Conservation (phyloP, 1,139 yeast genomes). For the Pichia kudriavzevii region DNA sequence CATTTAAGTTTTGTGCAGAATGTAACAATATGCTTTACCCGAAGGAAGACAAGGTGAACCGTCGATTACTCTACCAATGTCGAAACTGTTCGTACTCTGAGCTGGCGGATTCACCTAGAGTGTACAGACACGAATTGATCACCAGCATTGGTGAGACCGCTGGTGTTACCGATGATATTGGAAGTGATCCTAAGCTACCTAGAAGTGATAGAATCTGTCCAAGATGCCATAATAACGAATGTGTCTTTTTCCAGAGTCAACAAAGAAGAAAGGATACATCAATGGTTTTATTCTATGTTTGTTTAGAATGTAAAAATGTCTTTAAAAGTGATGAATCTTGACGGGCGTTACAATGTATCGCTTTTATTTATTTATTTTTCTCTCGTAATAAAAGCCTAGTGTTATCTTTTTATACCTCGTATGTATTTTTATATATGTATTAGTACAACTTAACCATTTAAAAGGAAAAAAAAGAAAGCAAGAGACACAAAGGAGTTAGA, state of each 20-base stretch:
- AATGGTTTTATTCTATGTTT: constrained; percentile 91
- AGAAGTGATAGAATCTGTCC: constrained; percentile 93
- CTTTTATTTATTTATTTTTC: too few species aligned
- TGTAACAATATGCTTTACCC: constrained; percentile 98
- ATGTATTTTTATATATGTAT: too few species aligned
- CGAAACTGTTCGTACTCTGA: constrained; percentile 94
- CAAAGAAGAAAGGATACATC: constrained; percentile 92
- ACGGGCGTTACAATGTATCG: too few species aligned
- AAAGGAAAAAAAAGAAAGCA: too few species aligned
- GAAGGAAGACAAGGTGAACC: constrained; percentile 77
- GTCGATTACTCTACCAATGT: constrained; percentile 79
- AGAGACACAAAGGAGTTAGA: too few species aligned
- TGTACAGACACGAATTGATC: constrained; percentile 87
- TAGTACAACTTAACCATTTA: too few species aligned
- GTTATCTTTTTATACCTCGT: too few species aligned
- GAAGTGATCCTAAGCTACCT: constrained; percentile 93
- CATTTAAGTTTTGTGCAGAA: constrained; percentile 88
- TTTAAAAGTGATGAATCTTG: constrained; percentile 34
- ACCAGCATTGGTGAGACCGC: constrained; percentile 92
- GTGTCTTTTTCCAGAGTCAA: constrained; percentile 95
- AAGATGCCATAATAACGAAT: constrained; percentile 74
- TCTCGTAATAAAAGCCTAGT: too few species aligned
- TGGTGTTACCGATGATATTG: constrained; percentile 95
- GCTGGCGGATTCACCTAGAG: constrained; percentile 80
- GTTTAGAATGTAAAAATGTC: constrained; percentile 77